These are phyloP conservation scores for Suillus variegatus DNA, from an alignment of 768 basidiomycete genomes.

Conservation along the genomic window DNA sequence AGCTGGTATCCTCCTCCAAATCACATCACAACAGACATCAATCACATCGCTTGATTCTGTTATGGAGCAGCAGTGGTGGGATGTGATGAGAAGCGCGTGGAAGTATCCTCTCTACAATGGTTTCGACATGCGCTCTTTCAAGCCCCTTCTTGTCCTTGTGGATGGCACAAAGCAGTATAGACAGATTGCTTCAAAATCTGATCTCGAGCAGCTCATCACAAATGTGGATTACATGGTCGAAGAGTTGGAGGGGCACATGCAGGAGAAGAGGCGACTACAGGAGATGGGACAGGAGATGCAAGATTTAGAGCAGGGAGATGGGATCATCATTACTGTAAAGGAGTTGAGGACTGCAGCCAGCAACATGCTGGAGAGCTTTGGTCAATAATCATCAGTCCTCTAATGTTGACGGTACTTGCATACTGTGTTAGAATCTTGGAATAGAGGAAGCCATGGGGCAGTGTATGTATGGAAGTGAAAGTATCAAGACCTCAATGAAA, in stretches of 20 bases:
- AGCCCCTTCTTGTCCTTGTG: background rate
- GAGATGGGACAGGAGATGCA: background rate
- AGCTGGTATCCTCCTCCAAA: background rate
- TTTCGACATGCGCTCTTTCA: background rate
- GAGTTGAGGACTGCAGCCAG: background rate
- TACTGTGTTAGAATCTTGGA: no score
- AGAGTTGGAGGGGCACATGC: background rate
- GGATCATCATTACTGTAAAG: background rate
- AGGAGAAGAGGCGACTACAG: no score
- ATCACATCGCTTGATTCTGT: background rate
- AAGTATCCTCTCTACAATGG: rapidly evolving
- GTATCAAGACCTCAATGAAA: background rate
- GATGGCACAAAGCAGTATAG: background rate
- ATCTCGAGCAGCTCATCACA: background rate
- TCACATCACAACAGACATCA: background rate
- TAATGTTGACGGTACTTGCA: no score
- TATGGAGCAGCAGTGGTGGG: background rate
- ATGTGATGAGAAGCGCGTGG: background rate
- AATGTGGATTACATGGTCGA: background rate
- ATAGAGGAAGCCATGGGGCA: no score
- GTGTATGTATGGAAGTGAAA: background rate
- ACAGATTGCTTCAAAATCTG: background rate
- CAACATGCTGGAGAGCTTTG: background rate
- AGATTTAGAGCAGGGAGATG: background rate
- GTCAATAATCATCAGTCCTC: background rate